phyloP scores from a whole-genome alignment of 352 stramenopile species.

The Phytophthora crassamura region DNA sequence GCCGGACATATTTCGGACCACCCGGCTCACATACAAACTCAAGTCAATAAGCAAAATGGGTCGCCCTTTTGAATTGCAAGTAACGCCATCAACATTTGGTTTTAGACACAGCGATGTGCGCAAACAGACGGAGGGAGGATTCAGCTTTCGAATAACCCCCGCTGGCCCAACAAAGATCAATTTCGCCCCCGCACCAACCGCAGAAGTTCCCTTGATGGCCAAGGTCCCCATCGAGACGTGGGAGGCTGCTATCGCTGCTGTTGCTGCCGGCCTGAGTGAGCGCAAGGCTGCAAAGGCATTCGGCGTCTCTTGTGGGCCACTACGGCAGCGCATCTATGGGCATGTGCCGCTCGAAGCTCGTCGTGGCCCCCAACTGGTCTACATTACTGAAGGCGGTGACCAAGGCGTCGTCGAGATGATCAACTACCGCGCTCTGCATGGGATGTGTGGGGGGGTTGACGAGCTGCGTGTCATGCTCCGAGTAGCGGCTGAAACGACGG shows the following conservation, averaged over 20 bases:
- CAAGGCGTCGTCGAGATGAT: conserved; percentile 7
- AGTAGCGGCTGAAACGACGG: too few species aligned
- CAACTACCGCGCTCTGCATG: conserved; percentile 1
- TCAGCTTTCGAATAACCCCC: too few species aligned
- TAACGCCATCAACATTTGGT: neutral
- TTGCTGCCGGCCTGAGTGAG: conserved; percentile 5
- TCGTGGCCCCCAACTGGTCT: neutral
- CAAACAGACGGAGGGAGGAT: too few species aligned
- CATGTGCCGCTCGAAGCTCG: conserved; percentile 9
- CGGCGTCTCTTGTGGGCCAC: conserved; percentile 1
- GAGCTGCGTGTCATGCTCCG: too few species aligned
- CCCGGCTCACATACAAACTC: conserved; percentile 10
- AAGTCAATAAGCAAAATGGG: conserved; percentile 13
- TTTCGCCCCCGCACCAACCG: too few species aligned
- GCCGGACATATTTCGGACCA: conserved; percentile 7
- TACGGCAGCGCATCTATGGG: neutral
- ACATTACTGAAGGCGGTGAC: conserved; percentile 15
- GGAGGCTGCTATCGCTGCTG: neutral
- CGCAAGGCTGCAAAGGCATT: conserved; percentile 1
- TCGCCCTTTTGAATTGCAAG: neutral
- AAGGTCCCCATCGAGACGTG: too few species aligned
- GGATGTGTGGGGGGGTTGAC: too few species aligned
- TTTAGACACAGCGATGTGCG: too few species aligned
- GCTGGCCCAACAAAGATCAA: too few species aligned
- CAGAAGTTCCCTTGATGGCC: too few species aligned